A percentile compares a stretch with the other conserved stretches of the same genome.
Conservation (phyloP, 164 flowering plant genomes). For the Akebia trifoliata region DNA sequence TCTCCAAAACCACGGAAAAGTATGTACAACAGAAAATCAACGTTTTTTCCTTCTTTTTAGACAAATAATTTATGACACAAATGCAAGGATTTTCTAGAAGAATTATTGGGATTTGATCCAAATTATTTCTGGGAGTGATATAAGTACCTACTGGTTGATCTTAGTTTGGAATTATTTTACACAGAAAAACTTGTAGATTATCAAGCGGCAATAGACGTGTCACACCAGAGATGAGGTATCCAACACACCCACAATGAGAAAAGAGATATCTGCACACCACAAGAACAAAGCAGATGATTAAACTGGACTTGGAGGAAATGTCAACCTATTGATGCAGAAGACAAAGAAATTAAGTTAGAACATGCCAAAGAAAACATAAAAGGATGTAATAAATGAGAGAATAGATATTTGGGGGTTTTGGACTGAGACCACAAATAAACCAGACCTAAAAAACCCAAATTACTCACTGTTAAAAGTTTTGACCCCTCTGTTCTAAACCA, state of each 20-base stretch:
- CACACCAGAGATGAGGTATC: constrained; percentile 24
- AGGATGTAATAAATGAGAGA: constrained; percentile 32
- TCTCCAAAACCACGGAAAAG: constrained; percentile 11
- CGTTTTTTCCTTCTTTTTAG: neutral
- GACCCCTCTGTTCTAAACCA: neutral
- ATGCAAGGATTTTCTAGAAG: constrained; percentile 9
- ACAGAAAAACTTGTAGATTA: constrained; percentile 6
- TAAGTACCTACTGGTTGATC: constrained; percentile 20
- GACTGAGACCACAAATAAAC: too few relatives aligned
- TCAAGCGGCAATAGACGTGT: constrained; percentile 23
- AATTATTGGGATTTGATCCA: constrained; percentile 24
- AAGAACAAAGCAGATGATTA: constrained; percentile 15
- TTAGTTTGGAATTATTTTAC: constrained; percentile 10
- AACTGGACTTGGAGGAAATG: constrained; percentile 45
- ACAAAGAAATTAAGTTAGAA: constrained; percentile 40
- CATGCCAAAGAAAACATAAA: constrained; percentile 62
- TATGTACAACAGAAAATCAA: constrained; percentile 2
- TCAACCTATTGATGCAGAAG: constrained; percentile 48
- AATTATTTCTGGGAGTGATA: constrained; percentile 11
- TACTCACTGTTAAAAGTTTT: too few relatives aligned
- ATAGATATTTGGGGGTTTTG: too few relatives aligned
- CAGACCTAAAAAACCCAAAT: too few relatives aligned
- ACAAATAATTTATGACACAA: neutral
- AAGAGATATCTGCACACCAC: constrained; percentile 22
- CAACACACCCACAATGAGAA: constrained; percentile 28